Evolutionary conservation across 1,284 basidiomycete genomes (phyloP), one percentile per base, ranked within the genome.

Genomic region (Phellinidium pouzarii): DNA sequence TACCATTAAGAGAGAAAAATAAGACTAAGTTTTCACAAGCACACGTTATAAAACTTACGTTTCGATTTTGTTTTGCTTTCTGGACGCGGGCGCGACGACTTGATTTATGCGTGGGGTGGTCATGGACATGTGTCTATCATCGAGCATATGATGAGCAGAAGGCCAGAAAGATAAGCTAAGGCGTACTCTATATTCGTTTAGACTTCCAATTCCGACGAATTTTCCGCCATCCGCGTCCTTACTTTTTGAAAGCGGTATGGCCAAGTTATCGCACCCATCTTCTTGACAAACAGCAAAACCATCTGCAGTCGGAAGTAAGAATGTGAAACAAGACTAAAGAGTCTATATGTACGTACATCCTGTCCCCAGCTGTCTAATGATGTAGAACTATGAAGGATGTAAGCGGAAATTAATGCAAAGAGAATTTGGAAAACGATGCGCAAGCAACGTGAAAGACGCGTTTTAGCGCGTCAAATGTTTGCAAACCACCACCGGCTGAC

Each of bases 211-310:
- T 12, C 77, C 76, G 31, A 67, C 66, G 17, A 54, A 54, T 54
- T 62, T 63, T 11, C 77, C 75, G 9, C 74, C 72, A 59, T 75
- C 73, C 3, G 56, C 40, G 19, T 58, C 64, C 22, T 57, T 48
- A 52, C 67, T 68, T 29, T 58, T 56, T 5, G 57, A 55, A 25
- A 79, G 64, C 2, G 61, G 47, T 20, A 77, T 66, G 12, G 49
- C 19, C n/a, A 60, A 34, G n/a, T 42, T 44, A 19, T 66, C 58
- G 59, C 77, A 79, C 1, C 69, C 70, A 5, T 65, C 56, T 60
- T 78, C 74, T 17, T 76, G 62, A 54, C 77, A 79, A 6, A 61
- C 66, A 12, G 74, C 58, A 17, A 57, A 55, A 17, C 76, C 76
- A 56, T 65, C 77, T 79, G 31, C 53, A 22, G 38, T 20, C 57